Evolutionary conservation across 2,329 filamentous ascomycete genomes (phyloP).

Genomic region (Fusarium sterilihyphosum): DNA sequence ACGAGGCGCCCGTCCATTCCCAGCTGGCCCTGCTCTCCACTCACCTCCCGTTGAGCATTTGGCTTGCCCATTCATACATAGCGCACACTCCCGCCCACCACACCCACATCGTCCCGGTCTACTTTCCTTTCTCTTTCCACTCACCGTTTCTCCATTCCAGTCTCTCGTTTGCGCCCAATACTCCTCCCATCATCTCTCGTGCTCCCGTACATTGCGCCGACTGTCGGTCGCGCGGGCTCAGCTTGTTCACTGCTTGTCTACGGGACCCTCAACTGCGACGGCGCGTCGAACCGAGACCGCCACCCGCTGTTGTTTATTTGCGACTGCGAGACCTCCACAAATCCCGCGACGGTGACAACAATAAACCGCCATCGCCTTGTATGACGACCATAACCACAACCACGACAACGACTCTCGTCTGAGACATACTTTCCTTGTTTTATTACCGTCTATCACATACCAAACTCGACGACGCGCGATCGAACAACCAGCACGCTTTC

Average conservation of each 20-base stretch:
- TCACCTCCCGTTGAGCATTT: constrained; percentile 20
- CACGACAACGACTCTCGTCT: constrained; percentile 12
- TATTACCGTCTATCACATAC: neutral
- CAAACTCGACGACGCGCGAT: constrained; percentile 13
- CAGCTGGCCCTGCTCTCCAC: constrained; percentile 26
- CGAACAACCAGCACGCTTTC: constrained; percentile 11
- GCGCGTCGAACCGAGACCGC: constrained; percentile 28
- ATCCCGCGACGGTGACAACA: constrained; percentile 23
- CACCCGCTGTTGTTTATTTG: constrained; percentile 23
- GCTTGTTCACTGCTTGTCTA: constrained; percentile 17
- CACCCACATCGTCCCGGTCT: constrained; percentile 37
- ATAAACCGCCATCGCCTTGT: constrained; percentile 13
- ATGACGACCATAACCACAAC: constrained; percentile 14
- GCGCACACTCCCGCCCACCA: constrained; percentile 40
- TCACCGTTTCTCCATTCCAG: constrained; percentile 48
- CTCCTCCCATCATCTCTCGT: constrained; percentile 34
- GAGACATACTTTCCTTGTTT: constrained; percentile 20
- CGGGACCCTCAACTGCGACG: constrained; percentile 32
- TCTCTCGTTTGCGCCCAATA: constrained; percentile 47
- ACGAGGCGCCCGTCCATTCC: constrained; percentile 19
- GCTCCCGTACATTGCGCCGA: constrained; percentile 33
- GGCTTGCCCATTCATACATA: constrained; percentile 37
- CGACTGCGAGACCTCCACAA: constrained; percentile 27
- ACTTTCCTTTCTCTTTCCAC: constrained; percentile 42
- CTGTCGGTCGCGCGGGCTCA: constrained; percentile 32